Evolutionary conservation across 2,329 filamentous ascomycete species (phyloP).

Genomic region (Drechmeria coniospora): DNA sequence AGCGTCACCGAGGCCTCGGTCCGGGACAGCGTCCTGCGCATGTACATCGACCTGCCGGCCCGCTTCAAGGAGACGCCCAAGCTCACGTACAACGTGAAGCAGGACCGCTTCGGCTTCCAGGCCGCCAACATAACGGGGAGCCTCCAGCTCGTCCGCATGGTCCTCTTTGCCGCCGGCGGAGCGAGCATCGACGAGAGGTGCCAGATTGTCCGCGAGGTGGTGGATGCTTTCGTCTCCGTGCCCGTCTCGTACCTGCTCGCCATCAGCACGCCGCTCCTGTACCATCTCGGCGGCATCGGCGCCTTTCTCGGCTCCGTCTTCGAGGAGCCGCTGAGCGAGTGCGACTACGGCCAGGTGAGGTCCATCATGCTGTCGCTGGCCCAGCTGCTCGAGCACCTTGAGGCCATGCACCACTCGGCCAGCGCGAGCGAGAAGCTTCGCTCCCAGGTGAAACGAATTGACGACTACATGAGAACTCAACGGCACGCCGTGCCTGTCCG

Average conservation of each 20-base stretch:
- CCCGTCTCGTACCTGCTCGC: conserved; percentile 9
- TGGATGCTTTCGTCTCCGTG: conserved; percentile 11
- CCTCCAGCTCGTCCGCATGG: conserved; percentile 17
- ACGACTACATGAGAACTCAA: conserved; percentile 9
- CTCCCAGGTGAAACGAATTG: conserved; percentile 10
- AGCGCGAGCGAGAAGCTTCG: conserved; percentile 10
- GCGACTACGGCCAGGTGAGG: conserved; percentile 12
- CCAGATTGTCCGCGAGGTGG: conserved; percentile 14
- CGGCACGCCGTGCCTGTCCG: conserved; percentile 1
- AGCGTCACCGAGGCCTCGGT: conserved; percentile 8
- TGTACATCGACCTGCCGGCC: conserved; percentile 12
- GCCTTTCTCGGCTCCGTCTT: conserved; percentile 18
- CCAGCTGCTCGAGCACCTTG: conserved; percentile 13
- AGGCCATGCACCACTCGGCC: conserved; percentile 8
- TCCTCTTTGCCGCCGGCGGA: conserved; percentile 12
- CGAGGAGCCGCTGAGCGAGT: conserved; percentile 14
- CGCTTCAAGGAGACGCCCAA: conserved; percentile 13
- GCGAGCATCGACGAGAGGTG: conserved; percentile 14
- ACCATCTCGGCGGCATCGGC: conserved; percentile 18
- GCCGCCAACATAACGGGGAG: conserved; percentile 20
- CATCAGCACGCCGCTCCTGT: conserved; percentile 17
- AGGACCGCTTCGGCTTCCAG: conserved; percentile 19
- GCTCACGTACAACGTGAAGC: conserved; percentile 11
- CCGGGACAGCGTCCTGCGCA: conserved; percentile 9
- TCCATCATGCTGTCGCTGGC: conserved; percentile 16